These are phyloP conservation scores for Paragyromitra xinjiangensis DNA, from an alignment of 495 filamentous ascomycete species.

Conservation along the genomic window DNA sequence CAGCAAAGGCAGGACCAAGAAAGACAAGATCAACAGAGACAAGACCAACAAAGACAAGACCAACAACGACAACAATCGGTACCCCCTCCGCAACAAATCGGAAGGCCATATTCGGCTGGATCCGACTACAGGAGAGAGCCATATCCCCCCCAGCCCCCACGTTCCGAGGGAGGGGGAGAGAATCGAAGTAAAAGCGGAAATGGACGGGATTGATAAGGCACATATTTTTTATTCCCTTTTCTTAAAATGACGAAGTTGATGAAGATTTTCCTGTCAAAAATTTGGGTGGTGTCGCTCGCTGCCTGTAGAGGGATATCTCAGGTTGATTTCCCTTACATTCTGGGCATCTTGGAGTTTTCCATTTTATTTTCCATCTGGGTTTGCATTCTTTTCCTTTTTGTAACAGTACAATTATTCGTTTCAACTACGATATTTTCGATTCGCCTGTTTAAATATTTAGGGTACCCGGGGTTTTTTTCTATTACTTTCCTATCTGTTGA, in stretches of 20 bases:
- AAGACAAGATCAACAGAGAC: conserved; percentile 42
- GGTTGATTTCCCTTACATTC: conserved; percentile 41
- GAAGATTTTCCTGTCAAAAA: conserved; percentile 20
- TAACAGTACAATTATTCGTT: conserved; percentile 47
- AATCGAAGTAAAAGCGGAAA: conserved; percentile 49
- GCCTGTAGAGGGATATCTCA: conserved; percentile 37
- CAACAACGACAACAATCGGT: conserved; percentile 56
- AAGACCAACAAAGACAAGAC: conserved; percentile 52
- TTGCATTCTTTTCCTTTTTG: conserved; percentile 50
- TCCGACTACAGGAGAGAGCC: conserved; percentile 48
- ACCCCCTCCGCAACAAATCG: conserved; percentile 51
- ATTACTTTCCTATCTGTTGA: conserved; percentile 14
- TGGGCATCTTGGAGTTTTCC: conserved; percentile 55
- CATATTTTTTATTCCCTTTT: conserved; percentile 11
- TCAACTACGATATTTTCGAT: conserved; percentile 45
- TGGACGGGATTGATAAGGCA: conserved; percentile 37
- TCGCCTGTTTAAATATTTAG: conserved; percentile 57
- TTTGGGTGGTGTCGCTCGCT: conserved; percentile 42
- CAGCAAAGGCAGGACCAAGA: conserved; percentile 49
- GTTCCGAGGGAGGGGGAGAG: conserved; percentile 50
- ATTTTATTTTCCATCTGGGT: conserved; percentile 45
- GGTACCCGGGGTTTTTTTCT: conserved; percentile 33
- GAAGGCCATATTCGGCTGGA: conserved; percentile 57
- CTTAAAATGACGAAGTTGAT: conserved; percentile 40
- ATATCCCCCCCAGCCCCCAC: conserved; percentile 49